Evolutionary conservation across 495 filamentous ascomycete species (phyloP), one percentile per base, ranked within the genome.

Genomic region (Hyphodiscus hymeniophilus): DNA sequence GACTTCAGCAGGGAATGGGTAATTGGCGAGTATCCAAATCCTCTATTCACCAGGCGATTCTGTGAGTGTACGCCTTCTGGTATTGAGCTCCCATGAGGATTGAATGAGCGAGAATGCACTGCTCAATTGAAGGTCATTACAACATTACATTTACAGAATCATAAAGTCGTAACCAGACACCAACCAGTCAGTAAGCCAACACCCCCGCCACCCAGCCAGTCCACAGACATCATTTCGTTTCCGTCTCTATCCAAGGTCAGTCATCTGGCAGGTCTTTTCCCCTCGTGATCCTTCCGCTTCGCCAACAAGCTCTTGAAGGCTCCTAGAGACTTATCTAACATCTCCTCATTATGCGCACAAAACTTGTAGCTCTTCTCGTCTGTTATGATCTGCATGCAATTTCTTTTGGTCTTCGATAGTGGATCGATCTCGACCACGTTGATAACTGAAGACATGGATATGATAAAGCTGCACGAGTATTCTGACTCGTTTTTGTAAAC

Each of bases 401-500:
- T 79, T 34, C 66, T 76, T 68, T 94, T 95, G 31, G 82, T 92
- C 51, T 77, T 81, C 38, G 85, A 92, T 54, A 92, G 63, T 0
- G 91, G 82, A 51, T 97, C 87, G 42, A 94, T 85, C 47, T 98
- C 92, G 23, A 95, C 89, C 18, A 87, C 92, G 57, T 95, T 85
- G 59, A 97, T 84, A 48, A 98, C 80, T 33, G 76, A 80, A 5
- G 79, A 71, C 57, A 96, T 75, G 2, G 84, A 81, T 38, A 96
- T 71, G 56, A 98, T 83, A 44, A 89, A 82, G 48, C 84, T 67
- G 2, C 91, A 87, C 15, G 85, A 84, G 62, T 96, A 96, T 68
- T 98, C 92, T 63, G 80, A 64, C 24, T 94, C 89, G 57, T 90
- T 82, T 65, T 96, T 97, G 69, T 98, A 97, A 17, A 97, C 79